Percentiles rank a stretch among this genome's conserved stretches.
phyloP scores from a whole-genome alignment of 2,329 filamentous ascomycete genomes.

The Ramichloridium luteum region DNA sequence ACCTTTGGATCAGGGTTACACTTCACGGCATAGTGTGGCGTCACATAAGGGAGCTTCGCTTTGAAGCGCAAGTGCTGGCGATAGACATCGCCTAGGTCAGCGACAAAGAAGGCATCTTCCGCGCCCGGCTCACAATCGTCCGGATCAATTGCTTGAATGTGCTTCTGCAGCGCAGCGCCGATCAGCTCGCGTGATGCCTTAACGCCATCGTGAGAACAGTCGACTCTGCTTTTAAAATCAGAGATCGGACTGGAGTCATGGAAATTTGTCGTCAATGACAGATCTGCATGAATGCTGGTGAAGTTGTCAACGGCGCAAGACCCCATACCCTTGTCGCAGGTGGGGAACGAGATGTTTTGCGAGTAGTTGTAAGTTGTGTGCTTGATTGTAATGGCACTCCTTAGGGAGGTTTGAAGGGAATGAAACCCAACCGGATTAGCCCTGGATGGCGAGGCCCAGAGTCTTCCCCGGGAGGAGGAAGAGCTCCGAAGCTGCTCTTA shows the following conservation, averaged over 20 bases:
- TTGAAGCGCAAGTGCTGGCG: constrained; percentile 98
- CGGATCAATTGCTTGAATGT: constrained; percentile 71
- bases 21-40: constrained; percentile 97
- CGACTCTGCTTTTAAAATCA: constrained; percentile 15
- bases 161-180: constrained; percentile 72
- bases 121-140: constrained; percentile 83
- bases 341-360: too few species aligned
- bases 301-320: constrained; percentile 50
- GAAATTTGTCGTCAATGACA: constrained; percentile 27
- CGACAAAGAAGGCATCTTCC: constrained; percentile 96
- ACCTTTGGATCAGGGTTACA: constrained; percentile 93
- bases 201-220: constrained; percentile 37
- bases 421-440: constrained; percentile 70
- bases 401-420: constrained; percentile 95
- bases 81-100: constrained; percentile 95
- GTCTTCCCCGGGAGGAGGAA: constrained; percentile 96
- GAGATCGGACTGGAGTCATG: constrained; percentile 11
- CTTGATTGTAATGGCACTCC: too few species aligned
- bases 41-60: constrained; percentile 79
- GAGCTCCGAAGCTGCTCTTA: constrained; percentile 96
- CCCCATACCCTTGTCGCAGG: constrained; percentile 50
- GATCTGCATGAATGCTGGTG: constrained; percentile 24
- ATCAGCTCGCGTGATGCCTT: constrained; percentile 64
- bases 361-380: too few species aligned
- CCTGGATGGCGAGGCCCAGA: constrained; percentile 74